Base-by-base conservation (phyloP, 768 basidiomycete species). In the Tulasnella sp. region DNA sequence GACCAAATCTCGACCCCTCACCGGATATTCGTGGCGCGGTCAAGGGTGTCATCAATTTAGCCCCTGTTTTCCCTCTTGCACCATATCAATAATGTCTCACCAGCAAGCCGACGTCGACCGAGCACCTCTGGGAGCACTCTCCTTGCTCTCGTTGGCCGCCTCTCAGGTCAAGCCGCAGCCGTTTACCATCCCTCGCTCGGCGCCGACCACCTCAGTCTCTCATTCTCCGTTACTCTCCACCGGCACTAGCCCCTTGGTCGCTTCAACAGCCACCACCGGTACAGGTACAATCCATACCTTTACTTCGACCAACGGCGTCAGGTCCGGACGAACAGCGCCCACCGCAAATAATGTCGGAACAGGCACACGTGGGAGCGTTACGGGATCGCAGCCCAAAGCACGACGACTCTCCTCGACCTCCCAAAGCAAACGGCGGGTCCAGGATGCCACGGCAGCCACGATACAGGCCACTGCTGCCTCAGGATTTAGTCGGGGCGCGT, bases 361-460 rank as follows among this genome's bases (percentile, higher is more conserved):
- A 24, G 27, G 12, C 24, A 29, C 48, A 44, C 57, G 57, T 59
- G 57, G 57, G 57, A 59, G 30, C 29, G 43, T 46, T 21, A 24
- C 27, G 21, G 45, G 45, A 19, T 52, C 57, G 27, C 42, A 51
- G 24, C 41, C 54, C 60, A 78, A 84, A 65, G 84, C 87, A 68
- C 80, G 87, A 54, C 76, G 86, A 17, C 71, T 87, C 19, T 81
- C 84, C 17, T 87, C 86, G 0, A 76, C 80, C 10, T 83, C 85
- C 19, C 81, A 85, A 70, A 75, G 79, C 24, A 80, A 81, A 67
- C 77, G 87, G 65, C 74, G 87, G 59, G 68, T 87, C 63, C 87
- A 85, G 69, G 87, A 89, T 69, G 87, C 86, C 24, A 87, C 88
- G 69, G 87, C 87, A 45, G 83, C 84, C 52, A 75, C 74, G 58